phyloP scores from a whole-genome alignment of 2,329 filamentous ascomycete genomes.

The Raffaelea albimanens region DNA sequence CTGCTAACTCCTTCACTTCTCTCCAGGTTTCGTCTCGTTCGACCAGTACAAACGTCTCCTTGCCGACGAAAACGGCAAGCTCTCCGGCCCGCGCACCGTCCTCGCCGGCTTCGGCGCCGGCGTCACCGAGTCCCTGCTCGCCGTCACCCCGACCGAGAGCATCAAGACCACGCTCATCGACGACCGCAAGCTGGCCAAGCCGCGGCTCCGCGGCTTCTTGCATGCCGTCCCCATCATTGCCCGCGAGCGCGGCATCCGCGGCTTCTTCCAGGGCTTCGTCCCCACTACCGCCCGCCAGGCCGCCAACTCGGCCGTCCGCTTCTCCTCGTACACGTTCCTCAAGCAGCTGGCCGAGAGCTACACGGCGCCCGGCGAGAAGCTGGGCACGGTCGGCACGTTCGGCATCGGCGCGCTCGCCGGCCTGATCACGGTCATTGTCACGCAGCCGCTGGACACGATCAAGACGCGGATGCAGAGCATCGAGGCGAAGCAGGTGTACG shows the following conservation, averaged over 20 bases:
- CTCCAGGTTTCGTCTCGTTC: slow-evolving; percentile 79
- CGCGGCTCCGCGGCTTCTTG: slow-evolving; percentile 83
- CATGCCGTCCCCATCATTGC: slow-evolving; percentile 83
- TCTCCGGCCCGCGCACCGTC: slow-evolving; percentile 83
- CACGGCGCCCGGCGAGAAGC: slow-evolving; percentile 87
- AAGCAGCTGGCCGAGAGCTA: slow-evolving; percentile 89
- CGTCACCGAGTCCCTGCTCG: slow-evolving; percentile 84
- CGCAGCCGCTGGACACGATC: slow-evolving; percentile 75
- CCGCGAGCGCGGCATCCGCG: slow-evolving; percentile 75
- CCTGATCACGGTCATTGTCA: slow-evolving; percentile 77
- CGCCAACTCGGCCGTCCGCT: slow-evolving; percentile 86
- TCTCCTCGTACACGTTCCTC: slow-evolving; percentile 81
- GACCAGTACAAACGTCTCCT: slow-evolving; percentile 85
- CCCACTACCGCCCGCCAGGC: slow-evolving; percentile 92
- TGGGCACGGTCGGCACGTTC: slow-evolving; percentile 81
- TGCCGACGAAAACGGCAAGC: slow-evolving; percentile 73
- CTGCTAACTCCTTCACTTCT: background rate
- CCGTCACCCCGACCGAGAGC: slow-evolving; percentile 93
- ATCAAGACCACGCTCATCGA: slow-evolving; percentile 99
- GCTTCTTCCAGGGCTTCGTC: slow-evolving; percentile 95
- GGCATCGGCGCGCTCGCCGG: slow-evolving; percentile 83
- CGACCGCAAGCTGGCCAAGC: slow-evolving; percentile 77
- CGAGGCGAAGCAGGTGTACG: slow-evolving; percentile 71
- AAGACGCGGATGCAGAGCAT: slow-evolving; percentile 98
- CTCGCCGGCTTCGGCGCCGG: slow-evolving; percentile 91